A percentile compares a stretch with the other conserved stretches of the same genome.
Conservation (phyloP, 192 early-diverging fungal species). For the Borealophlyctis nickersoniae region DNA sequence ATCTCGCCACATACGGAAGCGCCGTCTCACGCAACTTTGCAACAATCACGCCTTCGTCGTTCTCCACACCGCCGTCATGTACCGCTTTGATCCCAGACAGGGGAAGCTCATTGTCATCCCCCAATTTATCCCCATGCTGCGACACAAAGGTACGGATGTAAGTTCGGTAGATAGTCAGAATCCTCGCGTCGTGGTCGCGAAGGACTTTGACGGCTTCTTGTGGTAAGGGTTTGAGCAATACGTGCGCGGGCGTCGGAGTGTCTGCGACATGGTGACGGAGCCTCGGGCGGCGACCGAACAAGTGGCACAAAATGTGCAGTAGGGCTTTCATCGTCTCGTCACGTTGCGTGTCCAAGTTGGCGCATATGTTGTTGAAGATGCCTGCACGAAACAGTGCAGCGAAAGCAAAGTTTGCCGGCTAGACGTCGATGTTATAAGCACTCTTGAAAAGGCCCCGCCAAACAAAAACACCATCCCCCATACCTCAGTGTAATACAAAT, state of each 20-base stretch:
- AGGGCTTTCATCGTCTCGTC: background rate
- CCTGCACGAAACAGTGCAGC: slow-evolving; percentile 35
- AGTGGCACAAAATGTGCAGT: slow-evolving; percentile 3
- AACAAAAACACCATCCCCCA: slow-evolving; percentile 3
- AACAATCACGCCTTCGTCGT: background rate
- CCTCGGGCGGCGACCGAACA: slow-evolving; percentile 10
- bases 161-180: background rate
- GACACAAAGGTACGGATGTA: background rate
- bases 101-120: background rate
- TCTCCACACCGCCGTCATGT: background rate
- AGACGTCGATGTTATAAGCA: too few relatives aligned
- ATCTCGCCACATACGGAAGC: slow-evolving; percentile 16
- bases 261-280: slow-evolving; percentile 2
- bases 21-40: slow-evolving; percentile 7
- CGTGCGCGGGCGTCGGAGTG: slow-evolving; percentile 24
- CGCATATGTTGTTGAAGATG: slow-evolving; percentile 16
- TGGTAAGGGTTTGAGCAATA: slow-evolving; percentile 30
- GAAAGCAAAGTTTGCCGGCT: slow-evolving; percentile 39
- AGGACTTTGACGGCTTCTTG: slow-evolving; percentile 1
- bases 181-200: slow-evolving; percentile 20
- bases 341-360: background rate
- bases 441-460: too few relatives aligned
- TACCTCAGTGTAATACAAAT: slow-evolving; percentile 33
- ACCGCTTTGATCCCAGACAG: background rate
- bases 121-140: background rate